Evolutionary conservation across 192 early-diverging fungal genomes (phyloP).

Genomic region (Umbelopsis ramanniana): DNA sequence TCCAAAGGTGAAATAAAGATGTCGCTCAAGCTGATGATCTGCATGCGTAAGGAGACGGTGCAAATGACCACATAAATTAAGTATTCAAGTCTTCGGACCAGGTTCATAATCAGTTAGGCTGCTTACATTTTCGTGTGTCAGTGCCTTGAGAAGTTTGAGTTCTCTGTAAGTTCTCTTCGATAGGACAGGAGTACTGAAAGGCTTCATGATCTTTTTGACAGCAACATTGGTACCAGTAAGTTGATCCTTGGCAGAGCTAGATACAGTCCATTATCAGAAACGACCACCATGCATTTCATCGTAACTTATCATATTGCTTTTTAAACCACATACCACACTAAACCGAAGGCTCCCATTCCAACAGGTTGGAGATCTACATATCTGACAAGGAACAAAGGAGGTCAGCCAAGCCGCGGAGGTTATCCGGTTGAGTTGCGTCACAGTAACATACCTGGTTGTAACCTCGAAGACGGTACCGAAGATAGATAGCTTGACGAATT

Average conservation of each 20-base stretch:
- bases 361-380: slow-evolving; percentile 94
- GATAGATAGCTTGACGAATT: slow-evolving; percentile 77
- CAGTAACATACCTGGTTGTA: slow-evolving; percentile 59
- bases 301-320: neutral
- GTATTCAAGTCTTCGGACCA: neutral
- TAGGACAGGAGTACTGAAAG: slow-evolving; percentile 90
- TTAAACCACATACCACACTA: slow-evolving; percentile 80
- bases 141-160: slow-evolving; percentile 89
- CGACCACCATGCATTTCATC: neutral
- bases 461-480: slow-evolving; percentile 88
- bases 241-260: slow-evolving; percentile 89
- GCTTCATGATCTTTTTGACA: slow-evolving; percentile 97
- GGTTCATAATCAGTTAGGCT: neutral
- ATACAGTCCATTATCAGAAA: neutral
- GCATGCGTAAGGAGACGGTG: neutral
- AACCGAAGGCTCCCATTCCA: slow-evolving; percentile 97
- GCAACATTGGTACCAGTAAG: slow-evolving; percentile 84
- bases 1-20: slow-evolving; percentile 94
- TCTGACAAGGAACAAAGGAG: slow-evolving; percentile 42
- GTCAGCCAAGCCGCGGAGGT: too few species aligned
- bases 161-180: slow-evolving; percentile 96
- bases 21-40: slow-evolving; percentile 91
- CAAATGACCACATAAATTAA: neutral
- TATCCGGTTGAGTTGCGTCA: too few species aligned
- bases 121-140: slow-evolving; percentile 90